Conservation (phyloP, 2,329 filamentous ascomycete genomes). For the Alternaria metachromatica region DNA sequence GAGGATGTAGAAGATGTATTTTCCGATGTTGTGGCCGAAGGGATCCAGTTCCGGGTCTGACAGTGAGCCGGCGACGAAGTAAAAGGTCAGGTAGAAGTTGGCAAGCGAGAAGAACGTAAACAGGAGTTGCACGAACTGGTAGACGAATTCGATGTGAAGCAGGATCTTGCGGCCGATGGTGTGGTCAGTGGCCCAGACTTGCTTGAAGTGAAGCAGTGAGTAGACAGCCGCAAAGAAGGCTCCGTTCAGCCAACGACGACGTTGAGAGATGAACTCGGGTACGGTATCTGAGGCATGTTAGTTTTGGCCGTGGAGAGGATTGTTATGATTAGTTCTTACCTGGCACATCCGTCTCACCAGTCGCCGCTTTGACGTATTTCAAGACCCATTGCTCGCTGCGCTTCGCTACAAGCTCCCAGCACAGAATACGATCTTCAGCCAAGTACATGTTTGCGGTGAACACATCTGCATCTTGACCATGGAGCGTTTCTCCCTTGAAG, state of each 20-base stretch:
- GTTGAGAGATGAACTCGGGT: slow-evolving; percentile 96
- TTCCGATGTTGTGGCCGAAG: slow-evolving; percentile 85
- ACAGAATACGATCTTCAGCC: slow-evolving; percentile 87
- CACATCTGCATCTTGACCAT: slow-evolving; percentile 94
- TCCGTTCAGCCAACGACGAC: slow-evolving; percentile 95
- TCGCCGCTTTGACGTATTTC: slow-evolving; percentile 96
- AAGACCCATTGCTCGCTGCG: slow-evolving; percentile 93
- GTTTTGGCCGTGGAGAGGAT: too few relatives aligned
- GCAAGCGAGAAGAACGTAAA: slow-evolving; percentile 99
- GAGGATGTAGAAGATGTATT: slow-evolving; percentile 83
- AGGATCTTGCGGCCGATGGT: slow-evolving; percentile 87
- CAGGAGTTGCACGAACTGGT: slow-evolving; percentile 88
- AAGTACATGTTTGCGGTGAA: slow-evolving; percentile 98
- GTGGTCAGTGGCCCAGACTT: slow-evolving; percentile 93
- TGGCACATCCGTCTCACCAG: slow-evolving; percentile 96
- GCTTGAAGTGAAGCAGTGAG: slow-evolving; percentile 91
- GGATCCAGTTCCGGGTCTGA: slow-evolving; percentile 82
- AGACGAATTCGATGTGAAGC: slow-evolving; percentile 92
- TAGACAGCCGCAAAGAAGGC: slow-evolving; percentile 99
- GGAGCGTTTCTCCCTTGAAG: slow-evolving; percentile 97
- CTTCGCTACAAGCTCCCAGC: slow-evolving; percentile 96
- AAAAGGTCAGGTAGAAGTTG: slow-evolving; percentile 99
- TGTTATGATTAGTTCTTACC: slow-evolving; percentile 62
- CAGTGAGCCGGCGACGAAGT: slow-evolving; percentile 93
- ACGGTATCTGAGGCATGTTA: slow-evolving; percentile 69